Base-by-base conservation (phyloP, 768 basidiomycete species). In the Hemileccinum impolitum region DNA sequence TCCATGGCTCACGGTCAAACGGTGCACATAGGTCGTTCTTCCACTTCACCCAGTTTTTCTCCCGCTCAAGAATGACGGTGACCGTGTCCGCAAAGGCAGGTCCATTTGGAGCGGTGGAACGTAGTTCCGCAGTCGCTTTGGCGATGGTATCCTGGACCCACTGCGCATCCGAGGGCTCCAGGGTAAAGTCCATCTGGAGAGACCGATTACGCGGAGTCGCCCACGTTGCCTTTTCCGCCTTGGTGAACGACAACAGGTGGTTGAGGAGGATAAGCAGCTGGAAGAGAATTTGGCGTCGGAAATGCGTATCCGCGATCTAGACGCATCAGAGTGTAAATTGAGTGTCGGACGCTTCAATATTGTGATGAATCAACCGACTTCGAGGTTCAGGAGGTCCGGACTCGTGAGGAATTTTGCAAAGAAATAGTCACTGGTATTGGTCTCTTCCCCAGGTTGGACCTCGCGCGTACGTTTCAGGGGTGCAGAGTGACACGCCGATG, bases 341-440 rank as follows among this genome's bases (percentile, higher is more conserved):
- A 50, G 37, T 30, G 44, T 45, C 43, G 30, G 28, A 30, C 11
- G 44, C 28, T 28, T 43, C 25, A 49, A 45, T 12, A 36, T 37
- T 36, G 26, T 28, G 30, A 45, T 43, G 48, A 47, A 55, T 48
- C 34, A 25, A 58, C 75, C 43, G 43, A 92, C 93, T 78, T 96
- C 92, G 40, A 94, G 82, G 44, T 89, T 91, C 14, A 94, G 73
- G 18, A 96, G 72, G 47, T 93, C 90, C 0, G 89, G 85, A 53
- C 83, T 91, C 1, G 93, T 95, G 46, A 96, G 71, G 69, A 92
- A 94, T 67, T 94, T 96, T 32, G 93, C 90, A 60, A 94, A 94
- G 70, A 94, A 95, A 63, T 93, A 94, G 52, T 93, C 85, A 42
- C 73, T 80, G 4, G 51, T 65, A 17, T 72, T 69, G 47, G 74